Evolutionary conservation across 257 asterid genomes (phyloP).

Genomic region (Echium plantagineum): DNA sequence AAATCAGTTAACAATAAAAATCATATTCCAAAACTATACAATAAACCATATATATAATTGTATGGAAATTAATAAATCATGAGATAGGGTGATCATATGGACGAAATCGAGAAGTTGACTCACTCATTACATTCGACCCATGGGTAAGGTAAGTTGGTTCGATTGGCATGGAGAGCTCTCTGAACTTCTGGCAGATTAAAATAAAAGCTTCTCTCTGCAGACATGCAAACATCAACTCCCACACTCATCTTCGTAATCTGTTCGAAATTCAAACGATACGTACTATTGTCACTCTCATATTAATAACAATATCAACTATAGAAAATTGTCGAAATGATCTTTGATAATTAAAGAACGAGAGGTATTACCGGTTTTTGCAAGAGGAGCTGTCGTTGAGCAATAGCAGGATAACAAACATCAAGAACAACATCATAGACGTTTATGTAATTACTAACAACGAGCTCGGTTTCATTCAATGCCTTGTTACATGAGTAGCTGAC

Average conservation of each 20-base stretch:
- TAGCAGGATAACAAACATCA: slow-evolving; percentile 65
- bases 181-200: slow-evolving; percentile 65
- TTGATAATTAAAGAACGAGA: neutral
- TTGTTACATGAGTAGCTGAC: slow-evolving; percentile 36
- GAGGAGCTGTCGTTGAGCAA: slow-evolving; percentile 31
- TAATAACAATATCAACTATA: no score
- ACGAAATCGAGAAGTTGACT: no score
- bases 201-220: slow-evolving; percentile 41
- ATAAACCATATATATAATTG: no score
- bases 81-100: no score
- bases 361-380: slow-evolving; percentile 34
- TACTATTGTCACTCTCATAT: no score
- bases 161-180: slow-evolving; percentile 64
- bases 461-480: slow-evolving; percentile 14
- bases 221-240: slow-evolving; percentile 56
- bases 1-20: no score
- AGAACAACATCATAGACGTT: slow-evolving; percentile 53
- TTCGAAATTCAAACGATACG: no score
- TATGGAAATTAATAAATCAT: no score
- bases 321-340: no score
- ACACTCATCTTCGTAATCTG: slow-evolving; percentile 36
- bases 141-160: slow-evolving; percentile 38
- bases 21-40: no score
- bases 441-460: slow-evolving; percentile 28
- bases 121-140: slow-evolving; percentile 73